These are phyloP conservation scores for Trichoderma afroharzianum DNA, from an alignment of 2,329 filamentous ascomycete species.

Conservation along the genomic window DNA sequence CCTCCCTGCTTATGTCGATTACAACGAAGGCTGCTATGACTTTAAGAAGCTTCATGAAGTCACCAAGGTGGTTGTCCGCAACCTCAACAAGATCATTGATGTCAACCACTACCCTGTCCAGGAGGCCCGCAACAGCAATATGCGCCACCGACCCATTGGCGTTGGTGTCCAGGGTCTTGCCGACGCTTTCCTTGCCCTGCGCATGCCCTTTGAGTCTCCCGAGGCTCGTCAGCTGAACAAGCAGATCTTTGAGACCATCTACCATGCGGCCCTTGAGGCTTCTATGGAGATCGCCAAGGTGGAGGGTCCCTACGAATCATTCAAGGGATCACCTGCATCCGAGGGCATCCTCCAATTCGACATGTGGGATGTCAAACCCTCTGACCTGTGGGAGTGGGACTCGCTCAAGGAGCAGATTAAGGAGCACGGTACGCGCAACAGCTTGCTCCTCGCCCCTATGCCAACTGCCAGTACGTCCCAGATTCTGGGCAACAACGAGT, in stretches of 20 bases:
- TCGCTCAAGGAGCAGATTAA: slow-evolving; percentile 85
- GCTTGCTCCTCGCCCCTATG: slow-evolving; percentile 92
- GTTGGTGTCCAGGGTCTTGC: slow-evolving; percentile 97
- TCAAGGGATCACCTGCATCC: slow-evolving; percentile 89
- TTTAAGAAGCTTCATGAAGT: slow-evolving; percentile 97
- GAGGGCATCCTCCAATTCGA: slow-evolving; percentile 97
- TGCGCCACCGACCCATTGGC: slow-evolving; percentile 92
- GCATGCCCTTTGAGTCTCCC: slow-evolving; percentile 93
- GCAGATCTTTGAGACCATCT: slow-evolving; percentile 99
- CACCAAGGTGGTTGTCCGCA: slow-evolving; percentile 84
- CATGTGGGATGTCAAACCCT: slow-evolving; percentile 95
- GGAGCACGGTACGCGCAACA: slow-evolving; percentile 92
- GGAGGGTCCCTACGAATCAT: slow-evolving; percentile 81
- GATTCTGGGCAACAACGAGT: slow-evolving; percentile 98
- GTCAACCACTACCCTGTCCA: slow-evolving; percentile 97
- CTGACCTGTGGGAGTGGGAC: slow-evolving; percentile 95
- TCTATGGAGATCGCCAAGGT: slow-evolving; percentile 83
- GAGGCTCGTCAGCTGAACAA: slow-evolving; percentile 93
- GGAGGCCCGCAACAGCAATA: slow-evolving; percentile 93
- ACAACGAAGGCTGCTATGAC: slow-evolving; percentile 79
- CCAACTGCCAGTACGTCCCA: slow-evolving; percentile 95
- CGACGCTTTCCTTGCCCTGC: slow-evolving; percentile 94
- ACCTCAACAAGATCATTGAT: slow-evolving; percentile 97
- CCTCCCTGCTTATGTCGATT: slow-evolving; percentile 86
- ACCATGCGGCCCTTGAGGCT: slow-evolving; percentile 88